Base-by-base conservation (phyloP, 257 asterid genomes). In the Salvia splendens region DNA sequence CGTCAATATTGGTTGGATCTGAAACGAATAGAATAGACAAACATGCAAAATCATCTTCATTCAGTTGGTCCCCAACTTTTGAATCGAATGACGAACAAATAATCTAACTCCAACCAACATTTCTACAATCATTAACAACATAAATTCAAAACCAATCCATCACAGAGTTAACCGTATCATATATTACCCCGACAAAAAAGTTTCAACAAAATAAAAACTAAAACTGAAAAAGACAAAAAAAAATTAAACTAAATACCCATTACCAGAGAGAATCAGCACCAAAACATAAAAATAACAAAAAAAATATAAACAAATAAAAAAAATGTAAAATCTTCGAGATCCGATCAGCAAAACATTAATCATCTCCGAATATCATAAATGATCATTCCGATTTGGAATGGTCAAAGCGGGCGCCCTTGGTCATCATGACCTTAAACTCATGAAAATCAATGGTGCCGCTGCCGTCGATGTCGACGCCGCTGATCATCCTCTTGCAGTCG, bases 391-490 rank as follows among this genome's bases (percentile, higher is more conserved):
- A 14, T 17, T 24, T 30, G 2, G 43, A 5, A 5, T 12, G 16
- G 12, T 78, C 89, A 15, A 85, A 79, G 1, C 86, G 74, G 5
- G 85, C 87, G 0, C 96, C 96, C 75, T 64, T 75, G 61, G 59
- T 78, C 98, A 92, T 92, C 97, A 92, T 92, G 12, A 79, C 91
- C 87, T 84, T 89, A 67, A 92, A 92, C 70, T 92, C 98, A 2
- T 92, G 93, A 52, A 92, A 92, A 47, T 76, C 69, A n/a, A 92
- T 89, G 75, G 74, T 71, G 1, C 97, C 97, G 15, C 82, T 85
- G 8, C 96, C 96, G 53, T 92, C 85, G 7, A 80, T 52, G 74
- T 92, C 98, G 20, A 92, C 95, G 0, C 95, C 95, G 32, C 83
- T 66, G 3, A 92, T 89, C 96, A 92, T 92, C 65, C 80, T 92